Conservation (phyloP, 441 rosid genomes). For the Sinapis alba region DNA sequence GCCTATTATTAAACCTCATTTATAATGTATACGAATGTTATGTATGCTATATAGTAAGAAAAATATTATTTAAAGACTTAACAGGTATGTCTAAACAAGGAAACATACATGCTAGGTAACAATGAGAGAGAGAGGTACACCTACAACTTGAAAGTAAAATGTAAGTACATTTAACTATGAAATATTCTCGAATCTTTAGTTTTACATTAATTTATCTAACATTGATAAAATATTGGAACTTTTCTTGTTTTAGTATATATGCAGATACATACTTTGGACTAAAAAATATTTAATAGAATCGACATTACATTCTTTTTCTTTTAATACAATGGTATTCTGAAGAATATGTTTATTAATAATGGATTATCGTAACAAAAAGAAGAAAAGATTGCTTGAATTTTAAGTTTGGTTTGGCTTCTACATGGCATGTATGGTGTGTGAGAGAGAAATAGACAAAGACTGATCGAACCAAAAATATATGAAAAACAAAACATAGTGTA, state of each 20-base stretch:
- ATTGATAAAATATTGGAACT: not conserved
- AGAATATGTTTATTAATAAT: slow-evolving; percentile 10
- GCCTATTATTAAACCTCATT: slow-evolving; percentile 2
- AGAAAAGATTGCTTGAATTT: slow-evolving; percentile 59
- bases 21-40: slow-evolving; percentile 16
- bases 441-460: slow-evolving; percentile 30
- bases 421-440: slow-evolving; percentile 34
- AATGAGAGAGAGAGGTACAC: slow-evolving; percentile 32
- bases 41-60: slow-evolving; percentile 2
- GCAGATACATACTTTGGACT: not conserved
- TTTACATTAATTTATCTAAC: slow-evolving; percentile 8
- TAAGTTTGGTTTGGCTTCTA: slow-evolving; percentile 50
- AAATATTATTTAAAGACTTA: not conserved
- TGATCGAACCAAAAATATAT: slow-evolving; percentile 22
- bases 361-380: slow-evolving; percentile 7
- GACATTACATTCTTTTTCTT: not conserved
- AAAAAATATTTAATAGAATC: not conserved
- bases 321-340: not conserved
- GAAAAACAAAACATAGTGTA: slow-evolving; percentile 37
- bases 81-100: slow-evolving; percentile 30
- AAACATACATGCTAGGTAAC: slow-evolving; percentile 36
- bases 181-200: not conserved
- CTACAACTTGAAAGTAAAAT: slow-evolving; percentile 36
- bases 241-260: not conserved
- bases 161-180: not conserved